phyloP scores from a whole-genome alignment of 1,139 yeast genomes.

The Chernovozyma aurita region DNA sequence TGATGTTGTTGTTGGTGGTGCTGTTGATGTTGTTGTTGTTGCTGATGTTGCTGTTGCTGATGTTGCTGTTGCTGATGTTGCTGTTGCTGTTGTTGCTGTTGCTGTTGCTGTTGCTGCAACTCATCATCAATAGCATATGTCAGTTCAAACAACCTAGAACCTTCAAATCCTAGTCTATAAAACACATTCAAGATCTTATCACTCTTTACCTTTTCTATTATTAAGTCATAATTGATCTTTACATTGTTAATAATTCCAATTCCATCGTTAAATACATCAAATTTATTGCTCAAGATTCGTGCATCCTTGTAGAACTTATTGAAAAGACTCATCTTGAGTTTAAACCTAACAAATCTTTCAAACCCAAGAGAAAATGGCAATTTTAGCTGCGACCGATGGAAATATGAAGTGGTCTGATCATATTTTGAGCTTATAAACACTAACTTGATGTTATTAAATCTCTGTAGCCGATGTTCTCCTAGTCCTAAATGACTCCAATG shows the following conservation, averaged over 20 bases:
- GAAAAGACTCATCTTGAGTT: conserved; percentile 10
- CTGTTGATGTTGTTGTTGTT: background rate
- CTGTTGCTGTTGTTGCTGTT: background rate
- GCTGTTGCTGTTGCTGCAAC: conserved; percentile 1
- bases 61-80: background rate
- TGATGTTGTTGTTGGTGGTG: background rate
- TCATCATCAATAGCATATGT: conserved; percentile 1
- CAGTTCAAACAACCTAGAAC: conserved; percentile 8
- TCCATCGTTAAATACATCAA: conserved; percentile 4
- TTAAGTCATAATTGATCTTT: conserved; percentile 6
- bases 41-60: background rate
- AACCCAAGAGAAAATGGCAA: conserved; percentile 8
- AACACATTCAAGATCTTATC: conserved; percentile 7
- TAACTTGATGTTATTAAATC: conserved; percentile 7
- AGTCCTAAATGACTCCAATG: conserved; percentile 14
- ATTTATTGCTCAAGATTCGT: conserved; percentile 1
- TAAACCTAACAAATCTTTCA: conserved; percentile 6
- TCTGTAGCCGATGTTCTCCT: conserved; percentile 7
- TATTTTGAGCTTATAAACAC: conserved; percentile 7
- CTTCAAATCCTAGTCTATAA: conserved; percentile 9
- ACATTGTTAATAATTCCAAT: conserved; percentile 7
- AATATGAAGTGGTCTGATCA: conserved; percentile 5
- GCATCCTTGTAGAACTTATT: conserved; percentile 10
- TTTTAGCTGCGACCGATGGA: conserved; percentile 5
- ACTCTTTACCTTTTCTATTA: conserved; percentile 6